phyloP scores from a whole-genome alignment of 257 asterid genomes.

The Solanum clarkiae region DNA sequence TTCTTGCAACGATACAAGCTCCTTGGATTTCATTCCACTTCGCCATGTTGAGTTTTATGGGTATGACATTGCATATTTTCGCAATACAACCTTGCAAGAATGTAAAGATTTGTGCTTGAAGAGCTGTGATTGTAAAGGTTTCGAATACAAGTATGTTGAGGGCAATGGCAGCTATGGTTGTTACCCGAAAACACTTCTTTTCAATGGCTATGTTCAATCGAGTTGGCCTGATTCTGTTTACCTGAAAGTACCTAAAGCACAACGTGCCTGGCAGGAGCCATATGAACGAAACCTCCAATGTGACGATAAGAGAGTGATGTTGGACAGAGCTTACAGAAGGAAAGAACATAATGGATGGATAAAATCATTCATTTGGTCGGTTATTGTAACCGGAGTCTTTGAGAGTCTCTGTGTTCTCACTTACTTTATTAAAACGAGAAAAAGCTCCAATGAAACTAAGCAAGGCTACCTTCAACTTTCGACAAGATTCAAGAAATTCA shows the following conservation, averaged over 20 bases:
- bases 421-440: constrained; percentile 8
- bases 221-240: neutral
- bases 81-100: constrained; percentile 1
- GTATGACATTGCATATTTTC: constrained; percentile 9
- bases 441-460: neutral
- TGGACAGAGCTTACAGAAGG: neutral
- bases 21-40: constrained; percentile 1
- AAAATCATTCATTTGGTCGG: constrained; percentile 7
- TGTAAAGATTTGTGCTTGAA: constrained; percentile 15
- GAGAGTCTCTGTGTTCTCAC: constrained; percentile 12
- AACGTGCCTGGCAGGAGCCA: neutral
- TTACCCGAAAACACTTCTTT: constrained; percentile 10
- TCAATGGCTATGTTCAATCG: constrained; percentile 12
- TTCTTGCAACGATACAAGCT: neutral
- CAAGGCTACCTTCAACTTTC: constrained; percentile 13
- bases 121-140: constrained; percentile 21
- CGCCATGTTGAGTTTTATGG: constrained; percentile 24
- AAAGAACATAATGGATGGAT: neutral
- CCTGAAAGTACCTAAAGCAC: constrained; percentile 8
- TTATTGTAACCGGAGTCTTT: constrained; percentile 1
- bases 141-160: constrained; percentile 4
- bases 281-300: neutral
- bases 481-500: constrained; percentile 22
- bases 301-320: neutral
- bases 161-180: constrained; percentile 7